Evolutionary conservation across 345 rosid species (phyloP).

Genomic region (Acer yangbiense): DNA sequence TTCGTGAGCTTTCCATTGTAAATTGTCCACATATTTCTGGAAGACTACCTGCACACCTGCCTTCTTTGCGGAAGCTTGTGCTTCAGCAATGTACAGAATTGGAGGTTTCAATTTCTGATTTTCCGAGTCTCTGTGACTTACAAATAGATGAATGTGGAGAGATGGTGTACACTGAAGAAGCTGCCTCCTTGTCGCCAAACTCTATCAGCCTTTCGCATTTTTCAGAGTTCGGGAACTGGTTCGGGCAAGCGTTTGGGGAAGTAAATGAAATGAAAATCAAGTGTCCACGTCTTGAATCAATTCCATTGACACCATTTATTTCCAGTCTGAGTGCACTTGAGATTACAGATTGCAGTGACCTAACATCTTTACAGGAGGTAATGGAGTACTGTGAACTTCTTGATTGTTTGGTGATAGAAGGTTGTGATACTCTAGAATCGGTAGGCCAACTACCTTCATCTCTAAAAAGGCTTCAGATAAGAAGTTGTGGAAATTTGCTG

Average conservation of each 20-base stretch:
- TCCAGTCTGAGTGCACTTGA: background rate
- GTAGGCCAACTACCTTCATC: background rate
- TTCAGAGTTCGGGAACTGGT: no score
- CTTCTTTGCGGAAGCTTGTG: background rate
- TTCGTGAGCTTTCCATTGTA: background rate
- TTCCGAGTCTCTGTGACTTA: background rate
- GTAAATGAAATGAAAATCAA: background rate
- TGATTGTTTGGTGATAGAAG: background rate
- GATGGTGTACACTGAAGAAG: background rate
- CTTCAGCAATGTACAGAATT: background rate
- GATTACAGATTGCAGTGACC: background rate
- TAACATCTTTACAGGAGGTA: background rate
- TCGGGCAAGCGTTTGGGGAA: background rate
- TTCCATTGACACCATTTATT: background rate
- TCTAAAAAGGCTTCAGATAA: background rate
- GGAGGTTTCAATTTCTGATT: background rate
- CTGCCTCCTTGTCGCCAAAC: no score
- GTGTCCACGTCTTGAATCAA: background rate
- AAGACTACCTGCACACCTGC: background rate
- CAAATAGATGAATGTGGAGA: background rate
- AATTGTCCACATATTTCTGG: background rate
- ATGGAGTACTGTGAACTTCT: background rate
- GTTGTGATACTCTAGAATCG: background rate
- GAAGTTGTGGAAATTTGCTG: conserved; percentile 3
- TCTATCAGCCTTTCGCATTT: no score